A percentile compares a stretch with the other conserved stretches of the same genome.
Conservation (phyloP, 2,329 filamentous ascomycete species). For the Epichloe festucae region DNA sequence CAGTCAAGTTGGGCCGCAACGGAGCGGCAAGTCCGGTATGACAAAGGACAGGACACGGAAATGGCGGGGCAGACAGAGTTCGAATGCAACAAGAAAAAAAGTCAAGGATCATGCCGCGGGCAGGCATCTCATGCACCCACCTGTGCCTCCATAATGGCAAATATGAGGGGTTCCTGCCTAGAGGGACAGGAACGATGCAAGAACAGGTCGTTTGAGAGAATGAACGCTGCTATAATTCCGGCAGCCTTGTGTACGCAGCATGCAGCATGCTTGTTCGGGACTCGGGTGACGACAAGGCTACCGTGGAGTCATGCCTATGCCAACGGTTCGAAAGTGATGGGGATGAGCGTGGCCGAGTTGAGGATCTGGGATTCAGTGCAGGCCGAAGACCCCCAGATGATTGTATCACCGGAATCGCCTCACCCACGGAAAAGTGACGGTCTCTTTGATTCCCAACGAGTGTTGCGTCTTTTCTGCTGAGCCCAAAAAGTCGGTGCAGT, state of each 20-base stretch:
- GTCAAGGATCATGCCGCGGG: neutral
- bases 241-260: conserved; percentile 28
- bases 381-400: neutral
- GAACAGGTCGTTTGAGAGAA: conserved; percentile 8
- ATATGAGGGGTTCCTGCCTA: neutral
- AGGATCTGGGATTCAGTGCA: conserved; percentile 1
- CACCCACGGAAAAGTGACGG: neutral
- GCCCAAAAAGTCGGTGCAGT: conserved; percentile 28
- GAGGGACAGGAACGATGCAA: conserved; percentile 6
- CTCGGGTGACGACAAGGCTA: conserved; percentile 24
- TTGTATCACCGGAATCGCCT: conserved; percentile 1
- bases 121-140: conserved; percentile 18
- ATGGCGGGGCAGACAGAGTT: neutral
- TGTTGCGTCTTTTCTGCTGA: conserved; percentile 26
- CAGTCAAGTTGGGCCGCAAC: neutral
- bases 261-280: conserved; percentile 27
- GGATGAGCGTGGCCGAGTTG: neutral
- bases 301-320: conserved; percentile 27
- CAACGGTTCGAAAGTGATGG: conserved; percentile 2
- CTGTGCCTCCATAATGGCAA: conserved; percentile 34
- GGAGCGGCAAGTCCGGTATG: neutral
- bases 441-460: conserved; percentile 2
- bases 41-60: neutral
- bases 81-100: neutral
- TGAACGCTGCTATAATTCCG: conserved; percentile 29